Evolutionary conservation across 768 basidiomycete species (phyloP).

Genomic region (Tricholoma hemisulphureum): DNA sequence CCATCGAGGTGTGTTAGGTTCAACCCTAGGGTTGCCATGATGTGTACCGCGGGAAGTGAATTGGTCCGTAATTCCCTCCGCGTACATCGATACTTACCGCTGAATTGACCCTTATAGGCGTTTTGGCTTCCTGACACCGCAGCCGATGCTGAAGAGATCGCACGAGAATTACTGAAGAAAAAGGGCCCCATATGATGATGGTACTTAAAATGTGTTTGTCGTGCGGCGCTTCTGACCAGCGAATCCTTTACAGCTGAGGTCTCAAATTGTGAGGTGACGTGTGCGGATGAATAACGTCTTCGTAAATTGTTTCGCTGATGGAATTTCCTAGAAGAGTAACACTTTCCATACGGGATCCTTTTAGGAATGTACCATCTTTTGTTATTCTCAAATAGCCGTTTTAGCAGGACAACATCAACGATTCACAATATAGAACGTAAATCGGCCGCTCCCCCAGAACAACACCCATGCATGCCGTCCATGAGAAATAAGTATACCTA

Average conservation of each 20-base stretch:
- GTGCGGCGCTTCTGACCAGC: background rate
- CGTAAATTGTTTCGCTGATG: background rate
- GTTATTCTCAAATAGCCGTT: too few relatives aligned
- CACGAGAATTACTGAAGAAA: conserved; percentile 66
- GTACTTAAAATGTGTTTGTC: background rate
- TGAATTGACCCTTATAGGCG: conserved; percentile 28
- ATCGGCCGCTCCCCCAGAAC: too few relatives aligned
- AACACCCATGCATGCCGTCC: too few relatives aligned
- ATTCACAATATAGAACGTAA: too few relatives aligned
- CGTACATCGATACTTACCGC: background rate
- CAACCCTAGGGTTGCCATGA: conserved; percentile 88
- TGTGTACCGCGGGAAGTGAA: conserved; percentile 81
- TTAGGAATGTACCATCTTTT: background rate
- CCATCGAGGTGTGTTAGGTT: conserved; percentile 85
- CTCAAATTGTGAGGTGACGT: background rate
- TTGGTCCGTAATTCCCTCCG: conserved; percentile 51
- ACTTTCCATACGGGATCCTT: background rate
- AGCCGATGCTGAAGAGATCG: conserved; percentile 68
- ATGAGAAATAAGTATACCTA: too few relatives aligned
- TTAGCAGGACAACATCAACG: too few relatives aligned
- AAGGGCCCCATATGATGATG: conserved; percentile 23
- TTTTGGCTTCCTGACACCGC: conserved; percentile 55
- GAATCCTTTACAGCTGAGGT: background rate
- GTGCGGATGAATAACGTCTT: background rate
- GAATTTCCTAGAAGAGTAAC: background rate